Evolutionary conservation across 768 basidiomycete species (phyloP), one percentile per base, ranked within the genome.

Genomic region (Kwoniella dendrophila): DNA sequence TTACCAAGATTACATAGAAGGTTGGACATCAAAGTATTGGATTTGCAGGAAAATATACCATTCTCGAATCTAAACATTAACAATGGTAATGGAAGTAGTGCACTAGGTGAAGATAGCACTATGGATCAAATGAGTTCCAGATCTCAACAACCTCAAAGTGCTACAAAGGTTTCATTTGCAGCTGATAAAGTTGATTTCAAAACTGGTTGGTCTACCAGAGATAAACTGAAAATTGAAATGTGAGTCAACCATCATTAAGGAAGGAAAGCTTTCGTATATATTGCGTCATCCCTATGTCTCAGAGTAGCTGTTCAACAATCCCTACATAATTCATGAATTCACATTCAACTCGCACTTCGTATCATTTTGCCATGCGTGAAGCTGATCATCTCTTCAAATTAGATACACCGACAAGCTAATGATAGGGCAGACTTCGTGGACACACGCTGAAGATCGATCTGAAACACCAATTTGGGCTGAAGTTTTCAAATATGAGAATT

Each of bases 381-480:
- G n/a, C n/a, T n/a, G n/a, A n/a, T n/a, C n/a, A n/a, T 52, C 24
- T 14, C 27, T 50, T 24, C 16, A 20, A 16, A 36, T 8, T 33
- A 66, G 65, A 36, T 41, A 40, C 12, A 32, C 59, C 18, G 59
- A 67, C 32, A 45, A 45, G 4, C 18, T 20, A 16, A 20, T 63
- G 7, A 41, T 61, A 12, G 67, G 49, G 0, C 44, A 63, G 18
- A 64, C 67, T 27, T 60, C 63, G 20, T 67, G 60, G 61, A 20
- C 26, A 11, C 32, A 61, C 30, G 67, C 63, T 8, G 55, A 59
- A 45, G 57, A 56, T 16, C 44, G 33, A 4, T 33, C 43, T 0
- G 30, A 24, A 11, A 36, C 44, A 7, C 64, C 64, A 1, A 66
- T 69, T 45, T 66, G 68, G 68, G 64, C 60, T 2, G 64, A 69